Evolutionary conservation across 139 green algal species (phyloP).

Genomic region (Desmodesmus armatus): DNA sequence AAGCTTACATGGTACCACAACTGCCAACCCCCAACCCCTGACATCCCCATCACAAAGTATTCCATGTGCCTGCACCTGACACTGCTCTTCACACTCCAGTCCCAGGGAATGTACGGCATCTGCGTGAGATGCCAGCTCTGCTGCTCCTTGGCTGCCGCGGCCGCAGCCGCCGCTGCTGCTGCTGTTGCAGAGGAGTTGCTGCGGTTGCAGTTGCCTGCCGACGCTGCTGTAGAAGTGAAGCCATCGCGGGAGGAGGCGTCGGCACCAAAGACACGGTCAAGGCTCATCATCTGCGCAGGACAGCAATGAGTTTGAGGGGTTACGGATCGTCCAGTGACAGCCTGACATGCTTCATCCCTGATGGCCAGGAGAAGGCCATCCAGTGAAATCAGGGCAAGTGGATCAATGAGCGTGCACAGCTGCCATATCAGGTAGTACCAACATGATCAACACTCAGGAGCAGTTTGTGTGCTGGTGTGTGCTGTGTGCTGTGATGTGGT

Average conservation of each 20-base stretch:
- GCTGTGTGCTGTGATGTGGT: too few species aligned
- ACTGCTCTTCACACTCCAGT: slow-evolving; percentile 31
- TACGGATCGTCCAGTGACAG: neutral
- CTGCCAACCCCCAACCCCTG: too few species aligned
- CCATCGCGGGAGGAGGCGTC: slow-evolving; percentile 24
- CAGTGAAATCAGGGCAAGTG: neutral
- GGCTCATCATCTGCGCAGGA: slow-evolving; percentile 5
- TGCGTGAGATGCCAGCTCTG: slow-evolving; percentile 15
- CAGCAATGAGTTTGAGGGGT: too few species aligned
- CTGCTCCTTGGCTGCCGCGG: too few species aligned
- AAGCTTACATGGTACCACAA: too few species aligned
- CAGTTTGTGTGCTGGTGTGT: neutral
- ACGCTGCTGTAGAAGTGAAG: slow-evolving; percentile 15
- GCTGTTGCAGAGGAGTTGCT: too few species aligned
- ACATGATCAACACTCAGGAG: neutral
- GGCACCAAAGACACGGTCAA: slow-evolving; percentile 12
- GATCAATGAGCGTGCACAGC: neutral
- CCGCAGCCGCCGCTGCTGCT: slow-evolving; percentile 15
- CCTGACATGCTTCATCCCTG: neutral
- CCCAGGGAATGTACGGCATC: slow-evolving; percentile 22
- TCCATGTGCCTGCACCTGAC: too few species aligned
- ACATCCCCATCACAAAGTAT: too few species aligned
- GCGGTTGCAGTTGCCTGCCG: slow-evolving; percentile 19
- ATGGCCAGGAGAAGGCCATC: neutral
- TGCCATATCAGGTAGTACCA: neutral